Evolutionary conservation across 2,329 filamentous ascomycete species (phyloP).

Genomic region (Coniella vitis): DNA sequence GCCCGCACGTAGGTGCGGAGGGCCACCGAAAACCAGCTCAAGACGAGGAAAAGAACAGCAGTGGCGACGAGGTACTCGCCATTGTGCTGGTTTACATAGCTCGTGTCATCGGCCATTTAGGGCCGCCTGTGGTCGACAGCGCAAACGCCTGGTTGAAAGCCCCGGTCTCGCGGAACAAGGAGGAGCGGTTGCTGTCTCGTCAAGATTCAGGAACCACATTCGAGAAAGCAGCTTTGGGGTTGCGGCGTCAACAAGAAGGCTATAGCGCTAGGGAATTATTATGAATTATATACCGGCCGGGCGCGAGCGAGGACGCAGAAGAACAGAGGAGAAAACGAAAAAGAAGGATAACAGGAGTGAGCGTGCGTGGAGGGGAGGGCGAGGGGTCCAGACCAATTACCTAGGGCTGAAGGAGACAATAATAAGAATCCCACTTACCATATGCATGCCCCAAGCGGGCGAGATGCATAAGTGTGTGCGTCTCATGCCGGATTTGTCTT

Average conservation of each 20-base stretch:
- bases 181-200: not conserved
- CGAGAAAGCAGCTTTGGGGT: too few species aligned
- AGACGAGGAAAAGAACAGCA: constrained; percentile 29
- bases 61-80: constrained; percentile 30
- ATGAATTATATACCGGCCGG: not conserved
- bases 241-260: too few species aligned
- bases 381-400: not conserved
- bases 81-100: constrained; percentile 33
- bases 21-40: constrained; percentile 36
- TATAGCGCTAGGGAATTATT: too few species aligned
- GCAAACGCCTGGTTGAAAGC: not conserved
- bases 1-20: constrained; percentile 38
- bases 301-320: too few species aligned
- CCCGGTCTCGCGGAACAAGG: not conserved
- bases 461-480: not conserved
- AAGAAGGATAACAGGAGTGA: not conserved
- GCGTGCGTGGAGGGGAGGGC: too few species aligned
- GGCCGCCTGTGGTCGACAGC: constrained; percentile 5
- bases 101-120: constrained; percentile 25
- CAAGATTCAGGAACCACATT: not conserved
- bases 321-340: not conserved
- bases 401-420: not conserved
- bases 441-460: not conserved
- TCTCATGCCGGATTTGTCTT: too few species aligned
- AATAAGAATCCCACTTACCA: too few species aligned